Percentiles rank a stretch among this genome's conserved stretches.
Conservation (phyloP, 495 filamentous ascomycete species). For the Hypoxylon perforatum region DNA sequence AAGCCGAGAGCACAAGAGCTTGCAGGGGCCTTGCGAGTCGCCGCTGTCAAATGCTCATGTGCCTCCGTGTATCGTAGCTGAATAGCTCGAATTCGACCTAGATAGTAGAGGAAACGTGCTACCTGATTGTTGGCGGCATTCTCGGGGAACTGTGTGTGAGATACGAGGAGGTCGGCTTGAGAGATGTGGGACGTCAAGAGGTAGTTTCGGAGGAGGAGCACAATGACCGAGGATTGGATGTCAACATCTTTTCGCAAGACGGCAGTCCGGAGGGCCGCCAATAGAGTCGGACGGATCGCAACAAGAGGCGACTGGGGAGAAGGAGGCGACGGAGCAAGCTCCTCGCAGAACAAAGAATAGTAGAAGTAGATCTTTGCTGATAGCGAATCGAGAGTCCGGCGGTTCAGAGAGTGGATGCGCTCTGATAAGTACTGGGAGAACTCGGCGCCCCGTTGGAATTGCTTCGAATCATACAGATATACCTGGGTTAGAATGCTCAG, state of each 20-base stretch:
- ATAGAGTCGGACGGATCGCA: slow-evolving; percentile 83
- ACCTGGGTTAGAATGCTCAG: slow-evolving; percentile 90
- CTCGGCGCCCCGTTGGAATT: slow-evolving; percentile 78
- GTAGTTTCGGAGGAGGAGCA: slow-evolving; percentile 94
- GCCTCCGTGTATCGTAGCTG: slow-evolving; percentile 96
- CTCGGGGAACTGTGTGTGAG: slow-evolving; percentile 91
- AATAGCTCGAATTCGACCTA: slow-evolving; percentile 94
- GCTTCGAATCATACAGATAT: slow-evolving; percentile 84
- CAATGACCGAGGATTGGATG: slow-evolving; percentile 94
- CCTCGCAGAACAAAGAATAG: slow-evolving; percentile 92
- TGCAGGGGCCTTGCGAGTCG: slow-evolving; percentile 93
- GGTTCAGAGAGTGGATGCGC: slow-evolving; percentile 87
- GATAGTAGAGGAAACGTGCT: slow-evolving; percentile 93
- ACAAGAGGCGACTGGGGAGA: slow-evolving; percentile 86
- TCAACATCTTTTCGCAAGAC: slow-evolving; percentile 96
- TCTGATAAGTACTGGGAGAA: slow-evolving; percentile 86
- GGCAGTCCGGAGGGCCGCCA: slow-evolving; percentile 89
- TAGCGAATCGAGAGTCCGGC: slow-evolving; percentile 91
- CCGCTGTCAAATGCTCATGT: slow-evolving; percentile 90
- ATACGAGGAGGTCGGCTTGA: slow-evolving; percentile 94
- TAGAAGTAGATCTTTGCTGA: slow-evolving; percentile 98
- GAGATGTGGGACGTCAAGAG: slow-evolving; percentile 95
- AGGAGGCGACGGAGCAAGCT: slow-evolving; percentile 84
- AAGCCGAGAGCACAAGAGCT: slow-evolving; percentile 90
- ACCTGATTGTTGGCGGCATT: slow-evolving; percentile 98